These are phyloP conservation scores for Penicillium sp. DNA, from an alignment of 2,329 filamentous ascomycete genomes.

Conservation along the genomic window DNA sequence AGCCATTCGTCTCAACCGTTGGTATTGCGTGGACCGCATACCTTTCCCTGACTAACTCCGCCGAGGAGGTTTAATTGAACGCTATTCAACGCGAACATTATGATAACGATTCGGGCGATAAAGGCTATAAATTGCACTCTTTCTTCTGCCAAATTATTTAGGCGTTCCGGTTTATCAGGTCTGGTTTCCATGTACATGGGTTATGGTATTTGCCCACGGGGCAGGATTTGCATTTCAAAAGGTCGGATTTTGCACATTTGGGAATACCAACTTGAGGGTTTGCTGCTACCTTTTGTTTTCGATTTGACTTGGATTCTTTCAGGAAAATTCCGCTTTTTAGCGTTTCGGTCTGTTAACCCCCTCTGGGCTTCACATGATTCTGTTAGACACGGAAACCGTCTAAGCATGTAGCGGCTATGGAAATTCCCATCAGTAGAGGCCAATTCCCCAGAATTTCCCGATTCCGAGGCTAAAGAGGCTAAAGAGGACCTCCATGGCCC, in stretches of 20 bases:
- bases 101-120: conserved; percentile 13
- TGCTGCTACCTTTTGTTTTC: background rate
- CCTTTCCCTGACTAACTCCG: conserved; percentile 79
- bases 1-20: conserved; percentile 87
- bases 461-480: conserved; percentile 23
- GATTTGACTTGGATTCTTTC: conserved; percentile 4
- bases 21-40: conserved; percentile 98
- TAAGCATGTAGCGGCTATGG: conserved; percentile 13
- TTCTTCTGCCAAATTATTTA: conserved; percentile 4
- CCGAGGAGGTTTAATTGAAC: conserved; percentile 54
- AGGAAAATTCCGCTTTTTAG: background rate
- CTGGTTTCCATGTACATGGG: conserved; percentile 14
- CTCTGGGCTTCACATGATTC: conserved; percentile 1
- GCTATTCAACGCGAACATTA: conserved; percentile 6
- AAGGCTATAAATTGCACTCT: conserved; percentile 8
- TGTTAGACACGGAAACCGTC: background rate
- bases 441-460: conserved; percentile 21
- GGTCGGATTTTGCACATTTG: conserved; percentile 8
- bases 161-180: conserved; percentile 14
- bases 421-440: conserved; percentile 19
- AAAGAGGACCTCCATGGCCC: conserved; percentile 12
- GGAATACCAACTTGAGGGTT: conserved; percentile 4
- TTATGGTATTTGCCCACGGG: conserved; percentile 6
- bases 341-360: background rate
- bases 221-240: conserved; percentile 14